These are phyloP conservation scores for Gastrolobium villosum DNA, from an alignment of 306 rosid species.

Conservation along the genomic window DNA sequence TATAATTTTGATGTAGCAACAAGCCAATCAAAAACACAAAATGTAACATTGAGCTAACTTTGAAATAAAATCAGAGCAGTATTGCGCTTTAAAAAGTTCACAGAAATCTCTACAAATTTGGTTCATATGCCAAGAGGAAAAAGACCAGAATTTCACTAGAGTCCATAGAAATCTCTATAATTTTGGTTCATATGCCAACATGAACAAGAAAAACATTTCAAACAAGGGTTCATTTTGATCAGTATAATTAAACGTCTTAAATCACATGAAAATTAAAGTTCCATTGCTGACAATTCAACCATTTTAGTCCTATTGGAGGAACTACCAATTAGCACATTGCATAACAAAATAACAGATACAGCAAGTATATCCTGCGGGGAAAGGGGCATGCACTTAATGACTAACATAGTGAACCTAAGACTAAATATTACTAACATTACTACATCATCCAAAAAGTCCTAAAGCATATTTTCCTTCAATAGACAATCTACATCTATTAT, in stretches of 20 bases:
- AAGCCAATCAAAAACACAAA: not conserved
- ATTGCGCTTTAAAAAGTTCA: not conserved
- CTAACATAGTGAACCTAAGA: conserved; percentile 32
- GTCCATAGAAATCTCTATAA: not conserved
- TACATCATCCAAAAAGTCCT: conserved; percentile 41
- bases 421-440: conserved; percentile 37
- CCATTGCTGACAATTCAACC: not conserved
- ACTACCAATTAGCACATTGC: conserved; percentile 32
- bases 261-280: conserved; percentile 34
- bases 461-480: conserved; percentile 40
- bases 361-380: not conserved
- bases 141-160: not conserved
- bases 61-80: not conserved
- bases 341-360: conserved; percentile 37
- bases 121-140: conserved; percentile 2
- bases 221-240: conserved; percentile 22
- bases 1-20: not conserved
- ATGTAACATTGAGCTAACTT: not conserved
- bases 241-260: conserved; percentile 4
- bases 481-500: conserved; percentile 48
- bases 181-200: not conserved
- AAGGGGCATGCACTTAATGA: conserved; percentile 35
- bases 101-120: not conserved
- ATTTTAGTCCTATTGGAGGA: conserved; percentile 17
- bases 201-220: not conserved